phyloP scores from a whole-genome alignment of 129 eudicot genomes.

The Tanacetum coccineum region DNA sequence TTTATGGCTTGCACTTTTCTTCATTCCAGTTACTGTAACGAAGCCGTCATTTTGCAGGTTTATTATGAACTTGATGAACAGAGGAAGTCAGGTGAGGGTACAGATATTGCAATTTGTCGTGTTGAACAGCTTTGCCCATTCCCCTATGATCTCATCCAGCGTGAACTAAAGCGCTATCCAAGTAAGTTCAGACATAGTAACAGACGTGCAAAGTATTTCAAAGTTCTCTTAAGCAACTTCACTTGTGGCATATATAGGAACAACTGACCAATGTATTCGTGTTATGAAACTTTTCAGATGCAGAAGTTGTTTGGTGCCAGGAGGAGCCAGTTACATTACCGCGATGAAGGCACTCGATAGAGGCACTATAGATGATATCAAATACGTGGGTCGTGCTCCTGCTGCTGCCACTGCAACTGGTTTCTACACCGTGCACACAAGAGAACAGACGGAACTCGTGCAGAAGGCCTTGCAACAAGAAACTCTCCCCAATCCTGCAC shows the following conservation, averaged over 20 bases:
- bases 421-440: slow-evolving; percentile 55
- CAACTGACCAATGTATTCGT: not conserved
- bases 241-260: not conserved
- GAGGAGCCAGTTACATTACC: slow-evolving; percentile 79
- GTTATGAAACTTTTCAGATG: slow-evolving; percentile 48
- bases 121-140: slow-evolving; percentile 98
- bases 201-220: not conserved
- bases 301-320: slow-evolving; percentile 97
- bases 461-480: slow-evolving; percentile 77
- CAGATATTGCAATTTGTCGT: no score
- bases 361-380: slow-evolving; percentile 69
- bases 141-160: slow-evolving; percentile 94
- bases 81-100: no score
- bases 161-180: slow-evolving; percentile 95
- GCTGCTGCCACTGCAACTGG: slow-evolving; percentile 99
- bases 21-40: no score
- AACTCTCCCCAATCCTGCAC: slow-evolving; percentile 36
- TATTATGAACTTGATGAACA: no score
- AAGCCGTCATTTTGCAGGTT: no score
- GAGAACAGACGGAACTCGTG: slow-evolving; percentile 79
- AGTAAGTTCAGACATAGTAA: slow-evolving; percentile 47
- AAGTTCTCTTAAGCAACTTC: not conserved
- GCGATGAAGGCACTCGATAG: slow-evolving; percentile 72
- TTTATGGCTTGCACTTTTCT: no score
- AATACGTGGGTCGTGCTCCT: slow-evolving; percentile 89